Evolutionary conservation across 2,329 filamentous ascomycete genomes (phyloP).

Genomic region (Claviceps sp.): DNA sequence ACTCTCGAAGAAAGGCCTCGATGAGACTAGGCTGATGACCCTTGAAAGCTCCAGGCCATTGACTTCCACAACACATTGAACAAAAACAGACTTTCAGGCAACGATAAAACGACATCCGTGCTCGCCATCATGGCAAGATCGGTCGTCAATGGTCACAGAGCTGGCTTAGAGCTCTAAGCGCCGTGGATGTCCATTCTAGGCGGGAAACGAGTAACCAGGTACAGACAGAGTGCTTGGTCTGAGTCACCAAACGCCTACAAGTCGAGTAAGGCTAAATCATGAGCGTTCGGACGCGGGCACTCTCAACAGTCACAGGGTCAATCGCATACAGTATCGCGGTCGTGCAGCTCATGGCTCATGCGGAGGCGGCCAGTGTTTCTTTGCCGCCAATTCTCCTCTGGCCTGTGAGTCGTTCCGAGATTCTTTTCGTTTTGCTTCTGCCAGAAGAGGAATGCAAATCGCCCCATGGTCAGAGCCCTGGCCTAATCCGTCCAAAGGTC

Average conservation of each 20-base stretch:
- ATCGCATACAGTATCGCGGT: conserved; percentile 7
- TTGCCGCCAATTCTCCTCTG: not conserved
- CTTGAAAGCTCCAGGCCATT: not conserved
- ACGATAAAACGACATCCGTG: not conserved
- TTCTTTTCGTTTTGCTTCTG: not conserved
- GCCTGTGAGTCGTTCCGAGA: not conserved
- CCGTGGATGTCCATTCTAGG: conserved; percentile 2
- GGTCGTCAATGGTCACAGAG: not conserved
- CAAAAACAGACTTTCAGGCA: not conserved
- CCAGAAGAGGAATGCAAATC: not conserved
- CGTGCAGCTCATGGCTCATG: conserved; percentile 10
- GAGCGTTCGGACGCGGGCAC: not conserved
- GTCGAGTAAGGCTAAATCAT: not conserved
- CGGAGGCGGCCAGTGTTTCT: not conserved
- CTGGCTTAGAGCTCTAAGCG: conserved; percentile 8
- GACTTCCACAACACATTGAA: not conserved
- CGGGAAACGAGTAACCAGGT: not conserved
- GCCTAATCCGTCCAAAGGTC: not conserved
- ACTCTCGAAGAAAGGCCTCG: not conserved
- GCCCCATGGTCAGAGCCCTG: not conserved
- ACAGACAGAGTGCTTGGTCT: not conserved
- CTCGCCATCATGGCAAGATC: not conserved
- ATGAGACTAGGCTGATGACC: not conserved
- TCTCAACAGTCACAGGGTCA: not conserved
- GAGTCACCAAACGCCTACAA: not conserved